Evolutionary conservation across 345 rosid species (phyloP).

Genomic region (Gossypium raimondii): DNA sequence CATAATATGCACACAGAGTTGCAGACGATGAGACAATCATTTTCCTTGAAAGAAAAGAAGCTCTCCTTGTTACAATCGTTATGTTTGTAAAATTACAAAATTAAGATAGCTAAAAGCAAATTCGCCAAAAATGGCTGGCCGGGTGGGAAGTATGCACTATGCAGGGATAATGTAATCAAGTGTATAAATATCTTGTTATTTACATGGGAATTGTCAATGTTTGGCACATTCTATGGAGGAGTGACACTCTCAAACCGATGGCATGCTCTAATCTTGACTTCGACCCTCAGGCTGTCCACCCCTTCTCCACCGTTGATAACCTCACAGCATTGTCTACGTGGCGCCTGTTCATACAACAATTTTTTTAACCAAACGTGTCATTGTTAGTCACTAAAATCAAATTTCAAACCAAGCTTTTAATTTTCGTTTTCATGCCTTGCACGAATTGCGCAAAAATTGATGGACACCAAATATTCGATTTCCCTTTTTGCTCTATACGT

Average conservation of each 20-base stretch:
- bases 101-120: too few species aligned
- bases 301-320: constrained; percentile 31
- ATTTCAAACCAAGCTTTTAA: background rate
- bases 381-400: background rate
- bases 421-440: background rate
- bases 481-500: background rate
- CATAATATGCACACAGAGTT: too few species aligned
- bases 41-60: too few species aligned
- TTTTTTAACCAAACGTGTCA: background rate
- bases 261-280: constrained; percentile 60
- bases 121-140: too few species aligned
- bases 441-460: constrained; percentile 22
- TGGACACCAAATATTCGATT: background rate
- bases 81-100: too few species aligned
- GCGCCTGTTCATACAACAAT: constrained; percentile 50
- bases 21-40: too few species aligned
- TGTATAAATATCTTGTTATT: too few species aligned
- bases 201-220: background rate
- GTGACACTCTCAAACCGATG: constrained; percentile 56
- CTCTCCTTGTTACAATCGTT: too few species aligned
- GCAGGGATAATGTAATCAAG: too few species aligned
- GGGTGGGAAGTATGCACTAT: too few species aligned
- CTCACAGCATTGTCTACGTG: constrained; percentile 72
- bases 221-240: constrained; percentile 24
- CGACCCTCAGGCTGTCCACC: constrained; percentile 18